Evolutionary conservation across 2,329 filamentous ascomycete genomes (phyloP), one percentile per base, ranked within the genome.

Genomic region (Ascochyta pisi): DNA sequence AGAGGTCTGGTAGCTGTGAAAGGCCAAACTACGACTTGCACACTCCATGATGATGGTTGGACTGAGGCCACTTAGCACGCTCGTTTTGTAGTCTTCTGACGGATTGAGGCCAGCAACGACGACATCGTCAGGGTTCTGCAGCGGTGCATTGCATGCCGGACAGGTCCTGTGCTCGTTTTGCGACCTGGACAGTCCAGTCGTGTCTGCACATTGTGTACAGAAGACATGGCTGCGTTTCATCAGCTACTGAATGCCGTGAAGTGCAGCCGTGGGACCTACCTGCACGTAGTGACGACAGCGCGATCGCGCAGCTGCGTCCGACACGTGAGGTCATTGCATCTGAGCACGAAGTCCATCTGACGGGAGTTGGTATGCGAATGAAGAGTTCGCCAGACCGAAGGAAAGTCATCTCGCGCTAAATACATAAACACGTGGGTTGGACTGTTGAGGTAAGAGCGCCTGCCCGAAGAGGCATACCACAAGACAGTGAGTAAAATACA

Each of bases 231-330:
- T 74, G 46, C 7, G 19, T 6, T 3, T 22, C 9, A 44, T 71
- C 92, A 59, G 55, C 26, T 37, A 67, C 62, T 29, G 13, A 16
- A 24, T 39, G 49, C 37, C 8, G 10, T 16, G 24, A 26, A 13
- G 19, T n/a, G 37, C 16, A 15, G 7, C 31, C 31, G 40, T 29
- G 15, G 29, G 33, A 63, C 79, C 64, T 73, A 90, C 91, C 89
- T 92, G 85, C 93, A 98, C 13, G 90, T 95, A 4, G 93, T 96
- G 31, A 96, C 91, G 1, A 96, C 83, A 10, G 92, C 93, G 60
- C 84, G 82, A 37, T 90, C 86, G 31, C 79, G 82, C 31, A 96
- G 82, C 62, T 88, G 84, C 37, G 79, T 80, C 42, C 91, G 85
- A 69, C 94, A 97, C 58, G 87, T 89, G 33, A 93, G 81, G 26